Evolutionary conservation across 352 stramenopile species (phyloP), one percentile per base, ranked within the genome.

Genomic region (Globisporangium echinulatum): DNA sequence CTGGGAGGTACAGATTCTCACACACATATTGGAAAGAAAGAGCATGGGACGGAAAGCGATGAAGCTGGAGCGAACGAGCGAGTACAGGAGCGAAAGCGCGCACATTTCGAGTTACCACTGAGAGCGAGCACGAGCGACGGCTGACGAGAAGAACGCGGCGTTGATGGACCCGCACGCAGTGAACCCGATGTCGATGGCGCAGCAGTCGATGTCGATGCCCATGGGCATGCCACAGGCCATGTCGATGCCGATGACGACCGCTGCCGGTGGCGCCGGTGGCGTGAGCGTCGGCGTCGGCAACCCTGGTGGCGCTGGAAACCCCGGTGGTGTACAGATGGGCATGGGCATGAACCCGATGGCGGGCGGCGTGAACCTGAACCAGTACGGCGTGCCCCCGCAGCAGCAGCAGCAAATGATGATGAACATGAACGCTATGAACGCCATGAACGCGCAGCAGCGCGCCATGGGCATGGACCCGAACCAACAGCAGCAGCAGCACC

Each of bases 401-500:
- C 66, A 73, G 46, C 64, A 74, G 51, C 73, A 78, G 56, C 69
- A 75, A 38, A 86, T 88, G 72, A 85, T 87, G 74, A 82, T 81
- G 72, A 79, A 77, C 49, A 78, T 82, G 69, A 68, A 70, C 11
- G 52, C 49, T n/a, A 87, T 84, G 77, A 77, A 75, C 68, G 65
- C 68, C 57, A 82, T 79, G 63, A 69, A 69, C 51, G 11, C 40
- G 56, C 56, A 58, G 13, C 46, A 50, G 46, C 46, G 46, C 46
- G 46, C n/a, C 15, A 63, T 63, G 58, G 57, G 38, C 64, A 71
- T 82, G 69, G 71, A 78, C 54, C 69, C 71, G 33, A 50, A 62
- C 47, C 38, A 49, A 15, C 52, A 46, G 11, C 25, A 39, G 37
- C 56, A 61, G 47, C 40, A 44, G 40, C 40, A 44, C 7, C 40